Base-by-base conservation (phyloP, 306 rosid genomes). In the Cyclanthera cordifolia region DNA sequence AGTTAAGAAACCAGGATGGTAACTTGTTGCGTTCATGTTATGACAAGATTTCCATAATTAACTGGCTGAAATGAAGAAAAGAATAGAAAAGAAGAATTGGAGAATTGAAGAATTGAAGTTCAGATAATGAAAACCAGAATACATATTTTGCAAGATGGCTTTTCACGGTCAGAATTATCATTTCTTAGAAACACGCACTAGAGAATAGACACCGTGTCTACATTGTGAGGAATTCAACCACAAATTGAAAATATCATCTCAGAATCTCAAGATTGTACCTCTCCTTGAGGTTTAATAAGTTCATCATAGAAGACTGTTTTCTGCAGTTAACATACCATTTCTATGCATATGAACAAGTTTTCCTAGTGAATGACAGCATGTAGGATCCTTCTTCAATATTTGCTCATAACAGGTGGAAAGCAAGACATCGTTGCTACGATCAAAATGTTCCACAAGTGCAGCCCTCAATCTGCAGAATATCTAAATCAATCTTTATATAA, bases 331-430 rank as follows among this genome's bases (percentile, higher is more conserved):
- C 74, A 70, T 89, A 92, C 96, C 96, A 41, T 69, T 85, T 84
- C 74, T 82, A 73, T 87, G 80, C 88, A 87, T 69, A 72, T 13
- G 78, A 74, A 85, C 70, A 73, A 92, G 98, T 75, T 89, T 89
- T 64, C 71, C 87, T 75, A 92, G 51, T 78, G 96, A 73, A 77
- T 84, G 73, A 52, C 66, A 15, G 59, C 88, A 81, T 53, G 90
- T 79, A 34, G 93, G 98, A 74, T 89, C 96, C 80, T 80, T 92
- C 82, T 86, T 87, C 55, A 92, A 70, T 72, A 45, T 64, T 56
- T 87, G 85, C 83, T 87, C 98, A 30, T 69, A 83, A 79, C 81
- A 78, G 20, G 81, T 49, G 4, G 74, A 43, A 57, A 81, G 77
- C 77, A 73, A 3, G 65, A 41, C 50, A 61, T 47, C 49, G 87